Base-by-base conservation (phyloP, 1,139 yeast species). In the Geotrichum histeridarum region DNA sequence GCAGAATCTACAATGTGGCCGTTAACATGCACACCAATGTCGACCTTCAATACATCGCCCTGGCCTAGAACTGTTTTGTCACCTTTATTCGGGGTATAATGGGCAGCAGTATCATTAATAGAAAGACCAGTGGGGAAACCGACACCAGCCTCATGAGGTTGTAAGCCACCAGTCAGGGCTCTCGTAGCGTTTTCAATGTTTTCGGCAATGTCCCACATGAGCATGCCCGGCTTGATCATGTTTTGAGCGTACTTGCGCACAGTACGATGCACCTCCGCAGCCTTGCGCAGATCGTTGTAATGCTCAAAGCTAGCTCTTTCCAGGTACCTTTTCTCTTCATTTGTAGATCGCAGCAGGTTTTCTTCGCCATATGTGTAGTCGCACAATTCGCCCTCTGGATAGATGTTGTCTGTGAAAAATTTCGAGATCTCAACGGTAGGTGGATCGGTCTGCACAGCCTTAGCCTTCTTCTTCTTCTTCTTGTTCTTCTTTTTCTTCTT, bases 111-210 rank as follows among this genome's bases (percentile, higher is more conserved):
- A 67, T 91, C 88, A 72, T 93, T 94, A 60, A 91, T 73, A 0
- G 96, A 88, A 51, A 94, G 79, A 54, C 99, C 99, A 9, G 98
- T 90, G 45, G 99, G 99, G 77, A 93, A 93, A 1, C 98, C 99
- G 64, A 91, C 82, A 43, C 99, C 99, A 11, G 91, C 94, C 54
- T 76, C 73, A 17, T 72, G 69, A 57, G 80, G 77, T 51, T 83
- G 78, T 52, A 84, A 84, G 50, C 79, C 83, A 48, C 77, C 83
- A 14, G 93, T 80, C 63, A 86, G 82, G 3, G 82, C 79, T 63
- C 98, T 79, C 1, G 88, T 86, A 0, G 93, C 81, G 67, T 89
- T 81, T 70, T 94, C 99, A 66, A 93, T 86, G 60, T 85, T 75
- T 67, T 93, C 89, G 14, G 96, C 97, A 62, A 94, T 82, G 59